These are phyloP conservation scores for Fallopia convolvulus DNA, from an alignment of 148 eudicot genomes.

Conservation along the genomic window DNA sequence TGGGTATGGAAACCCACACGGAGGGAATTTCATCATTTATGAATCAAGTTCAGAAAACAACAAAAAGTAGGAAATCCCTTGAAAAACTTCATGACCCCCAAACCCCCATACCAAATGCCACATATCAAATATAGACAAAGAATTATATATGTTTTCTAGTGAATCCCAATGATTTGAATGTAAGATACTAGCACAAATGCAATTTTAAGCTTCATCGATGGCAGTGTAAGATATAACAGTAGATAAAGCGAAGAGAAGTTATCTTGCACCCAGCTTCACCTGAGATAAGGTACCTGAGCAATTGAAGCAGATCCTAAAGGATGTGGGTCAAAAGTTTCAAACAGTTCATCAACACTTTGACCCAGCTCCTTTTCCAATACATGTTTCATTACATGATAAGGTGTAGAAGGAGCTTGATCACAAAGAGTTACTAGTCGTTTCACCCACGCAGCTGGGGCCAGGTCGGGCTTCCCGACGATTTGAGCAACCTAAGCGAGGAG, in stretches of 20 bases:
- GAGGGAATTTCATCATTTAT: not conserved
- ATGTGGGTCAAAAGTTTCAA: constrained; percentile 57
- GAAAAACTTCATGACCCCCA: not conserved
- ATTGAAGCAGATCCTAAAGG: constrained; percentile 98
- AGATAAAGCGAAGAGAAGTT: not conserved
- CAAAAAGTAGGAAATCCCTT: too few species aligned
- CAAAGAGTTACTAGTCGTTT: constrained; percentile 85
- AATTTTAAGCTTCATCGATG: not conserved
- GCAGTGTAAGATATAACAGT: not conserved
- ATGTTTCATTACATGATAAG: constrained; percentile 42
- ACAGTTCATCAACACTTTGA: constrained; percentile 51
- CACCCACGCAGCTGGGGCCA: constrained; percentile 98
- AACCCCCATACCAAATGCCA: not conserved
- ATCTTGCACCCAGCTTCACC: not conserved
- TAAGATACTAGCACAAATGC: not conserved
- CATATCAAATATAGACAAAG: not conserved
- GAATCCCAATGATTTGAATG: not conserved
- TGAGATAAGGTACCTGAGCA: constrained; percentile 66
- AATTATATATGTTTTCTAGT: not conserved
- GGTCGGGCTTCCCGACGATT: constrained; percentile 88
- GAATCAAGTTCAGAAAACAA: not conserved
- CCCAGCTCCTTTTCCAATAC: constrained; percentile 81
- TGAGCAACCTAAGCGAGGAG: constrained; percentile 68
- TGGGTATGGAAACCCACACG: not conserved
- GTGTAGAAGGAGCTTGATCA: constrained; percentile 87